A percentile compares a stretch with the other conserved stretches of the same genome.
phyloP scores from a whole-genome alignment of 768 basidiomycete genomes.

The Tulasnella sp. region DNA sequence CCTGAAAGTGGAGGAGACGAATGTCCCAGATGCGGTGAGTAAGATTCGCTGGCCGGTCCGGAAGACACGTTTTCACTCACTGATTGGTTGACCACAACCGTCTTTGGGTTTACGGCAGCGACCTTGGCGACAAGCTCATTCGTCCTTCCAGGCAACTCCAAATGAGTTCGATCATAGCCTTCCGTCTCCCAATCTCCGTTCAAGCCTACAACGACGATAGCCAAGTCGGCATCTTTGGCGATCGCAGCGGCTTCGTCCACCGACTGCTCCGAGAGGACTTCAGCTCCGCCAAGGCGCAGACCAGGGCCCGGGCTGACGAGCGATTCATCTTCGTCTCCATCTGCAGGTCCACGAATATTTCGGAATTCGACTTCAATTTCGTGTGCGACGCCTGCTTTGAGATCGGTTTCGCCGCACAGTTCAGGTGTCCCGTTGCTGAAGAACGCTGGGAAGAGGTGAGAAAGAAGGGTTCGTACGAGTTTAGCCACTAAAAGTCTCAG shows the following conservation, averaged over 20 bases:
- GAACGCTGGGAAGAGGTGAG: no score
- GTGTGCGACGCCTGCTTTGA: constrained; percentile 42
- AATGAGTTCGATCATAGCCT: constrained; percentile 58
- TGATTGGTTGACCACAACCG: constrained; percentile 43
- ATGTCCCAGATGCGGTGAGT: not conserved
- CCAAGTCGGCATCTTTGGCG: constrained; percentile 26
- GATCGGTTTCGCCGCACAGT: constrained; percentile 48
- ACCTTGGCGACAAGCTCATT: constrained; percentile 51
- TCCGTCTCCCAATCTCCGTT: constrained; percentile 59
- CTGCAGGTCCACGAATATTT: constrained; percentile 45
- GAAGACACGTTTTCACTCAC: constrained; percentile 33
- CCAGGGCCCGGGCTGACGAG: constrained; percentile 7
- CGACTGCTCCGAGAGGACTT: constrained; percentile 23
- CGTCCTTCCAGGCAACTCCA: constrained; percentile 51
- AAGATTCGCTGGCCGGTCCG: not conserved
- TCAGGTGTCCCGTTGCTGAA: constrained; percentile 56
- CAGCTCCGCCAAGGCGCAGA: constrained; percentile 26
- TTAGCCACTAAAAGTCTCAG: no score
- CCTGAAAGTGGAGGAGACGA: constrained; percentile 32
- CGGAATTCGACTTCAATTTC: constrained; percentile 56
- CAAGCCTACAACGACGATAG: constrained; percentile 27
- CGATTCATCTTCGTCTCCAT: constrained; percentile 8
- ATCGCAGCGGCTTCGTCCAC: constrained; percentile 26
- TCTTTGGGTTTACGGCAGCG: constrained; percentile 48
- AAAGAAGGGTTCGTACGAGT: constrained; percentile 54